phyloP scores from a whole-genome alignment of 208 protist genomes.

The Naegleria lovaniensis region DNA sequence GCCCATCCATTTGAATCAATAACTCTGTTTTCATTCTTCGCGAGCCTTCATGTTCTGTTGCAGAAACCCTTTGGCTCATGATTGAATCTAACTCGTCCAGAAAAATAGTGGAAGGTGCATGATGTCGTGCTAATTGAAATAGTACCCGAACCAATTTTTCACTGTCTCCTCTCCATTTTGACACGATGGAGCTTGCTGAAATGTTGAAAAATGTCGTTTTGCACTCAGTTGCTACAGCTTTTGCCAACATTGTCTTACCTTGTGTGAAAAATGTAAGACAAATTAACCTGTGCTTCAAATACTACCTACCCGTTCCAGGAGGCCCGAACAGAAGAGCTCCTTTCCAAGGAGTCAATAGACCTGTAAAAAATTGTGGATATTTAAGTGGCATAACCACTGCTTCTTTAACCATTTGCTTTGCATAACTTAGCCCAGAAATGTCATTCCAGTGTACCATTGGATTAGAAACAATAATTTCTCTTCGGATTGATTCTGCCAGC shows the following conservation, averaged over 20 bases:
- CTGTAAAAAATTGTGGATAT: slow-evolving; percentile 45
- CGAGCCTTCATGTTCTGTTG: slow-evolving; percentile 71
- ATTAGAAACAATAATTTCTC: slow-evolving; percentile 58
- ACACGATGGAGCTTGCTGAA: slow-evolving; percentile 30
- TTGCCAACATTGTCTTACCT: slow-evolving; percentile 47
- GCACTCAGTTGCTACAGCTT: slow-evolving; percentile 51
- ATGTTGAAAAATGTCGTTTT: slow-evolving; percentile 47
- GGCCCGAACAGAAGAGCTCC: slow-evolving; percentile 80
- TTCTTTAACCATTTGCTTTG: slow-evolving; percentile 45
- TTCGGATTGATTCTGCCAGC: slow-evolving; percentile 56
- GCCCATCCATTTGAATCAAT: slow-evolving; percentile 80
- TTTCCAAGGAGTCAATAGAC: slow-evolving; percentile 63
- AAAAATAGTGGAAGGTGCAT: slow-evolving; percentile 74
- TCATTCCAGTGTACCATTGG: slow-evolving; percentile 49
- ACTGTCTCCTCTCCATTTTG: slow-evolving; percentile 75
- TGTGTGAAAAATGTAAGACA: neutral
- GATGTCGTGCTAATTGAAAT: slow-evolving; percentile 64
- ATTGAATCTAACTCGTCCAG: slow-evolving; percentile 68
- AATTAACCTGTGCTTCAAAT: slow-evolving; percentile 3
- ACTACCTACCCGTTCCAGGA: slow-evolving; percentile 31
- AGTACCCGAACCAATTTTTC: slow-evolving; percentile 71
- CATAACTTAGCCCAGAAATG: slow-evolving; percentile 37
- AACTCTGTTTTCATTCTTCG: slow-evolving; percentile 86
- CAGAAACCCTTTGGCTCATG: slow-evolving; percentile 25
- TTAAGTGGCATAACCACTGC: slow-evolving; percentile 38